Percentiles rank a stretch among this genome's conserved stretches.
These are phyloP conservation scores for Xylaria telfairii DNA, from an alignment of 495 filamentous ascomycete genomes.

Conservation along the genomic window DNA sequence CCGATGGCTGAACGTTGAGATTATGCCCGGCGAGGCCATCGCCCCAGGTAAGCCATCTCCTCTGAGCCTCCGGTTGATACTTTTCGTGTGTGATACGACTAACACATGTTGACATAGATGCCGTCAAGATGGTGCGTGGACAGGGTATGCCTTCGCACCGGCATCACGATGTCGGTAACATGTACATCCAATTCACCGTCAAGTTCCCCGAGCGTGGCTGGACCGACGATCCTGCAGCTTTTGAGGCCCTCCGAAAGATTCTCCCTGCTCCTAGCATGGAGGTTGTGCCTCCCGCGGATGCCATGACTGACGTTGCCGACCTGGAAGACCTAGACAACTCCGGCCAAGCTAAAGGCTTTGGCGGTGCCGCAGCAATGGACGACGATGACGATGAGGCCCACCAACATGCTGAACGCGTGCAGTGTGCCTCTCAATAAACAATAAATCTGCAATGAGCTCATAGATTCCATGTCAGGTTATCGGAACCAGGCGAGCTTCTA, in stretches of 20 bases:
- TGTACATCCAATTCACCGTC: constrained; percentile 97
- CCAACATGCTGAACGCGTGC: constrained; percentile 86
- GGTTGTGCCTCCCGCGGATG: constrained; percentile 70
- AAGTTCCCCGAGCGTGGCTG: constrained; percentile 84
- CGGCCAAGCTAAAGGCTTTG: constrained; percentile 74
- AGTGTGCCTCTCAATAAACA: constrained; percentile 94
- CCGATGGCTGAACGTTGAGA: constrained; percentile 90
- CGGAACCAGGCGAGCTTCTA: not conserved
- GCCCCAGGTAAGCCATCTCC: constrained; percentile 73
- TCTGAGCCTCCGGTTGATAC: constrained; percentile 7
- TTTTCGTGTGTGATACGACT: constrained; percentile 6
- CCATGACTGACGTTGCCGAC: constrained; percentile 83
- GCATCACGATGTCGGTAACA: constrained; percentile 94
- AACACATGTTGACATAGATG: constrained; percentile 57
- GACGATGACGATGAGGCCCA: constrained; percentile 87
- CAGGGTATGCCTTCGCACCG: constrained; percentile 98
- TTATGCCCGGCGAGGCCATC: constrained; percentile 92
- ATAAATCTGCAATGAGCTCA: not conserved
- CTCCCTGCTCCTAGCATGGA: constrained; percentile 73
- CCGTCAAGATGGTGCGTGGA: constrained; percentile 91
- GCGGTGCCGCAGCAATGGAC: constrained; percentile 67
- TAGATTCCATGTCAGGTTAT: constrained; percentile 11
- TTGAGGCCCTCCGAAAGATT: constrained; percentile 75
- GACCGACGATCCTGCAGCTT: constrained; percentile 61
- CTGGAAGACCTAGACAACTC: constrained; percentile 83